Evolutionary conservation across 306 rosid genomes (phyloP), one percentile per base, ranked within the genome.

Genomic region (Prunus salicina): DNA sequence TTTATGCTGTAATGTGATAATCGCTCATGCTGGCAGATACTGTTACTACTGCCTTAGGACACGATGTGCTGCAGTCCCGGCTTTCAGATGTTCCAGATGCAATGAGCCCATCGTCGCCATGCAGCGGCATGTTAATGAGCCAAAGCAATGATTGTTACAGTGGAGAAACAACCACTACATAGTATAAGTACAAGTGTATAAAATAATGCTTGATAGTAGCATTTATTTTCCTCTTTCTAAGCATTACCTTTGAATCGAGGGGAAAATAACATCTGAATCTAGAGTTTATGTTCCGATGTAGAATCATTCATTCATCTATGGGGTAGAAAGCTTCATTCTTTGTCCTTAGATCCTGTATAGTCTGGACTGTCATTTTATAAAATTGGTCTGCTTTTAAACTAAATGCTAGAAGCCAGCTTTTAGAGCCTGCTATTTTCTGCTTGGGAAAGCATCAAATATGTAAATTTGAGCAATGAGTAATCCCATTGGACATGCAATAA

Each of bases 1-100:
- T 34, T n/a, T 19, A 24, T 69, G 25, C 3, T 22, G 4, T 3
- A 2, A 16, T 41, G n/a, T 20, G 32, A 43, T 30, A 8, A 32
- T 63, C 79, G 67, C 5, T 28, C 52, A 67, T 55, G 73, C 32
- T 53, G 72, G 76, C 90, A 96, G 99, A 88, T 92, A 89, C 82
- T 96, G 99, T 80, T 96, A 96, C 78, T 95, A 96, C 79, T 96
- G 99, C 91, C 93, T 96, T 57, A 81, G 98, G 78, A 96, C 99
- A 41, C 83, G 98, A 61, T 96, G 98, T 76, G 88, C 96, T 63
- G 96, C 99, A 57, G 87, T 84, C 67, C 88, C 93, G 22, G 87
- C 97, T 51, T 96, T 92, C 87, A 89, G 98, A 89, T 96, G 99
- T 77, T 89, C 87, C 67, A 91, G 89, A 72, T 96, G 99, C 87